A percentile compares a stretch with the other conserved stretches of the same genome.
phyloP scores from a whole-genome alignment of 1,139 yeast species.

The Trichomonascaceae sp. region DNA sequence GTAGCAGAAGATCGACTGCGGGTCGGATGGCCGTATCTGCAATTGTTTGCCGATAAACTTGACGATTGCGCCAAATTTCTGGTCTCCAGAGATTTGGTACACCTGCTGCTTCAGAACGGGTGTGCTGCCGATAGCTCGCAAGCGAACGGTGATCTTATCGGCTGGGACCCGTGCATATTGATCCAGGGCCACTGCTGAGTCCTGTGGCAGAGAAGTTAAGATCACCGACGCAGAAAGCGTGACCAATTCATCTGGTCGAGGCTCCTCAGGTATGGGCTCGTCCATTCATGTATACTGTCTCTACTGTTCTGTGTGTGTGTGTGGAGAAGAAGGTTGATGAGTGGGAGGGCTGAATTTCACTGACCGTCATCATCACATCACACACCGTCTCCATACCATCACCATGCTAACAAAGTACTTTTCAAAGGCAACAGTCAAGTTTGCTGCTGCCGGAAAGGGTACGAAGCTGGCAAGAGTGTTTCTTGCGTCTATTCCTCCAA shows the following conservation, averaged over 20 bases:
- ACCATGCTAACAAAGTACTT: constrained; percentile 77
- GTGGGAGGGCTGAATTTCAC: no score
- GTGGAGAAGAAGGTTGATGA: no score
- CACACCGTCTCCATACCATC: background rate
- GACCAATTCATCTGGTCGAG: constrained; percentile 15
- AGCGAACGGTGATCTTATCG: constrained; percentile 14
- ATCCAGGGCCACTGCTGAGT: constrained; percentile 18
- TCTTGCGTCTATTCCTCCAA: constrained; percentile 66
- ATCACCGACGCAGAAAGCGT: constrained; percentile 23
- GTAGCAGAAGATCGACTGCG: constrained; percentile 27
- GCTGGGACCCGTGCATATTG: constrained; percentile 15
- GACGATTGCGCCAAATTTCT: constrained; percentile 25
- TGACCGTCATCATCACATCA: background rate
- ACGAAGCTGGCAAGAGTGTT: constrained; percentile 71
- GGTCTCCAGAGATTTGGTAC: constrained; percentile 24
- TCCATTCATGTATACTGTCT: constrained; percentile 5
- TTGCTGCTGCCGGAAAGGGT: constrained; percentile 63
- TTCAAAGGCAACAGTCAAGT: constrained; percentile 60
- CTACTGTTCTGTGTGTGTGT: no score
- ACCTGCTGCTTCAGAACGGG: constrained; percentile 25
- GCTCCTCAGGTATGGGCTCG: constrained; percentile 19
- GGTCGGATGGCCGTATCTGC: constrained; percentile 14
- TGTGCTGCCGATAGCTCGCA: constrained; percentile 30
- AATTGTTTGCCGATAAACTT: constrained; percentile 26
- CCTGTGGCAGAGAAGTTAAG: constrained; percentile 19